These are phyloP conservation scores for Pyrenula aspistea DNA, from an alignment of 495 filamentous ascomycete genomes.

Conservation along the genomic window DNA sequence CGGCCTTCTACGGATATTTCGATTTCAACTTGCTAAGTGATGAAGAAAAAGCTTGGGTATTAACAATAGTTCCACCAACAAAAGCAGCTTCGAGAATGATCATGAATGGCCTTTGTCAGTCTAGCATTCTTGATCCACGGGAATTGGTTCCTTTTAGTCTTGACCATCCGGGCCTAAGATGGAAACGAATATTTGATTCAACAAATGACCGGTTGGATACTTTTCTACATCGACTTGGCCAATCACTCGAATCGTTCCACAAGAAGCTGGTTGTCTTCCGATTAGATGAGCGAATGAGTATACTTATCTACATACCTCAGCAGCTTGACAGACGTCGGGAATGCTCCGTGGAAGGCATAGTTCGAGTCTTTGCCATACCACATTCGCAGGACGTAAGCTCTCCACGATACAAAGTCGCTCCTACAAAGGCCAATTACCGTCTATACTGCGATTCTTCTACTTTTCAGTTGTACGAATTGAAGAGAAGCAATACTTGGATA, in stretches of 20 bases:
- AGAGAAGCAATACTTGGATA: slow-evolving; percentile 31
- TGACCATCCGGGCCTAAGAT: slow-evolving; percentile 23
- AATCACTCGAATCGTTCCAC: slow-evolving; percentile 28
- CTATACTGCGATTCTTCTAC: slow-evolving; percentile 27
- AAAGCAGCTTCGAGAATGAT: slow-evolving; percentile 15
- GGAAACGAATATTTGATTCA: slow-evolving; percentile 33
- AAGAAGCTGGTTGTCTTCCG: slow-evolving; percentile 31
- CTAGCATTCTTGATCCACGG: slow-evolving; percentile 16
- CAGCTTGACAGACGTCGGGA: slow-evolving; percentile 24
- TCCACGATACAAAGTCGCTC: slow-evolving; percentile 20
- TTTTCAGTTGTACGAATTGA: slow-evolving; percentile 30
- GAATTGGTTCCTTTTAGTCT: slow-evolving; percentile 24
- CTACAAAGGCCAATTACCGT: slow-evolving; percentile 31
- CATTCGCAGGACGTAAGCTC: slow-evolving; percentile 25
- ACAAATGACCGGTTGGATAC: slow-evolving; percentile 22
- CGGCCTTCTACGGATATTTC: slow-evolving; percentile 19
- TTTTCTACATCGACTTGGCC: slow-evolving; percentile 21
- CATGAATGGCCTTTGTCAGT: slow-evolving; percentile 29
- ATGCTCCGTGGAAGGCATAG: slow-evolving; percentile 22
- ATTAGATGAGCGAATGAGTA: slow-evolving; percentile 31
- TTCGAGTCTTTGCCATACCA: slow-evolving; percentile 36
- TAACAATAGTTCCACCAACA: slow-evolving; percentile 22
- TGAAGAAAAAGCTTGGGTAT: slow-evolving; percentile 29
- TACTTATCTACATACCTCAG: slow-evolving; percentile 36
- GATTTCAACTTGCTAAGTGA: slow-evolving; percentile 26